A percentile compares a stretch with the other conserved stretches of the same genome.
Evolutionary conservation across 192 early-diverging fungal species (phyloP).

Genomic region (Chytriomyces confervae): DNA sequence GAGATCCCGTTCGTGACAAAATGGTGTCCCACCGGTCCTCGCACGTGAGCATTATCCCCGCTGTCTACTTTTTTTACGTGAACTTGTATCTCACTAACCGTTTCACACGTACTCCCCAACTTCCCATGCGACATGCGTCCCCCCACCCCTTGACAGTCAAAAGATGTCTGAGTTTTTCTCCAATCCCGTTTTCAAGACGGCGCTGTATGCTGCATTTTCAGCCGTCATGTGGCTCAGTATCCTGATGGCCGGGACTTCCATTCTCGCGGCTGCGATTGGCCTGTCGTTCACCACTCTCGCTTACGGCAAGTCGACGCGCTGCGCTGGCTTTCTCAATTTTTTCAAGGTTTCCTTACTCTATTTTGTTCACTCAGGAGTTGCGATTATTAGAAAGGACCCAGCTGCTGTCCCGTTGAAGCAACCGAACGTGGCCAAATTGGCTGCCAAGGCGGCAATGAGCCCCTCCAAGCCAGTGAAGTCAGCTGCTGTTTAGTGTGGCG

Average conservation of each 20-base stretch:
- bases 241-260: conserved; percentile 22
- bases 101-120: background rate
- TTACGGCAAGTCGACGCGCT: conserved; percentile 9
- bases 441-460: conserved; percentile 14
- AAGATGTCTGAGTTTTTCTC: conserved; percentile 18
- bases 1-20: conserved; percentile 26
- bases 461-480: background rate
- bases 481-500: conserved; percentile 11
- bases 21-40: conserved; percentile 31
- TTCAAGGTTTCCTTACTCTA: background rate
- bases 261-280: conserved; percentile 16
- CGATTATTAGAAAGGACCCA: conserved; percentile 21
- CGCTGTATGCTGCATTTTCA: conserved; percentile 8
- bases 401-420: conserved; percentile 13
- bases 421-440: conserved; percentile 22
- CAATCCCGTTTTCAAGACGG: conserved; percentile 22
- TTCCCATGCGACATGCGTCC: background rate
- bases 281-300: conserved; percentile 19
- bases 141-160: conserved; percentile 6
- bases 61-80: background rate
- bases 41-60: background rate
- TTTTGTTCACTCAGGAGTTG: conserved; percentile 7
- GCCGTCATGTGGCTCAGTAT: conserved; percentile 29
- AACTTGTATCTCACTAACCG: background rate
- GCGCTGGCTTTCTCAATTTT: background rate